Evolutionary conservation across 164 flowering plant genomes (phyloP), one percentile per base, ranked within the genome.

Genomic region (Piper longum): DNA sequence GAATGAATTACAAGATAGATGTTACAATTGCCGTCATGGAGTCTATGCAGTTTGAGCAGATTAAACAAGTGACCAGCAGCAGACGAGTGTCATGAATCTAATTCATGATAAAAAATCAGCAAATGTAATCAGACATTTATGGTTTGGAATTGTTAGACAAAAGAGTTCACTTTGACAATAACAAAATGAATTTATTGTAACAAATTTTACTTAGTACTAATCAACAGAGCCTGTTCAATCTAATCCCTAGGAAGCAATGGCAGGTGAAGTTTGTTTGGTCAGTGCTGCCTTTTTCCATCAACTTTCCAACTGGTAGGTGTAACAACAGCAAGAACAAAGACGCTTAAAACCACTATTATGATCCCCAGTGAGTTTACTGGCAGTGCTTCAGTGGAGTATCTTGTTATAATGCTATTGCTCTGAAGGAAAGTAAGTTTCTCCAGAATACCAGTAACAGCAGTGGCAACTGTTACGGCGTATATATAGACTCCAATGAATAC

Each of bases 381-480:
- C 74, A 90, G 62, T 59, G 99, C 95, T 76, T 93, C 97, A 0
- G 73, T 75, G 3, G 93, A 93, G 68, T 83, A 90, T 55, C 91
- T 89, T 4, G 92, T 65, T 65, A 93, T 93, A 7, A 85, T 69
- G 3, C 85, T 61, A 72, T 78, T 81, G 70, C 73, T 75, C 70
- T 87, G 99, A 65, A 93, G 97, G 69, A 93, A 93, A 9, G 99
- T 90, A n/a, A 75, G 78, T 67, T 95, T 95, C 74, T 93, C 97
- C 61, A 93, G 71, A 56, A 93, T 75, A 13, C 97, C 99, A 42
- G 99, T 90, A 26, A 79, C 68, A 16, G 89, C 81, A 26, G 95
- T 74, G 62, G 82, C 89, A 55, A 93, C 69, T 26, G 95, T 85
- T 42, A 93, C 86, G 18, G 85, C 97, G 60, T 90, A 90, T 2